Evolutionary conservation across 257 asterid genomes (phyloP).

Genomic region (Forsythia suspensa): DNA sequence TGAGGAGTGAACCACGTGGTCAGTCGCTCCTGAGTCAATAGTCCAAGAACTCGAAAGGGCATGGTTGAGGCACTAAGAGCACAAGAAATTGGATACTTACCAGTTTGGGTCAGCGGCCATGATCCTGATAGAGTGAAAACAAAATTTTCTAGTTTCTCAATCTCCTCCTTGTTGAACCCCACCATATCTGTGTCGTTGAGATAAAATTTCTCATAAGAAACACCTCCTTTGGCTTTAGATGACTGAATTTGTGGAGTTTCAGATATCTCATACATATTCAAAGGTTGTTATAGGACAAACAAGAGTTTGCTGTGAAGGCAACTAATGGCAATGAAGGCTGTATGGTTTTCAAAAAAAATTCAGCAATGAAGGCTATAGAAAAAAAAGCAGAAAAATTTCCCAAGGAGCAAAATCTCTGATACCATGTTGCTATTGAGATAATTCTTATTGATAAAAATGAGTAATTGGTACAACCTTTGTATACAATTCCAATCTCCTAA

Average conservation of each 20-base stretch:
- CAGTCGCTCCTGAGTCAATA: conserved; percentile 3
- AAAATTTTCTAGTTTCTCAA: not conserved
- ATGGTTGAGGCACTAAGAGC: not conserved
- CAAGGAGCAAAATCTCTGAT: not conserved
- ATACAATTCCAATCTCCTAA: no score
- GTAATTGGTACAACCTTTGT: no score
- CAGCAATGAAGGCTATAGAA: not conserved
- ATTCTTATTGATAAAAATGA: no score
- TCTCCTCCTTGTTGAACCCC: no score
- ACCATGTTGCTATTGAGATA: not conserved
- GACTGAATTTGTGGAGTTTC: not conserved
- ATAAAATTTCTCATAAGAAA: not conserved
- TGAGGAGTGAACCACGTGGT: not conserved
- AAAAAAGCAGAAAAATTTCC: not conserved
- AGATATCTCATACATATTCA: not conserved
- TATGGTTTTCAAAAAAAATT: not conserved
- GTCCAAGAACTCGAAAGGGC: not conserved
- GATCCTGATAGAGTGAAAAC: not conserved
- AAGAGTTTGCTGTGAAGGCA: not conserved
- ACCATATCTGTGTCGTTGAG: not conserved
- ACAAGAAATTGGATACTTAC: not conserved
- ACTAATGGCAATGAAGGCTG: not conserved
- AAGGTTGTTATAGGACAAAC: not conserved
- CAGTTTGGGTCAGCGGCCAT: not conserved
- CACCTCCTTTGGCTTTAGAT: not conserved